A percentile compares a stretch with the other conserved stretches of the same genome.
Conservation (phyloP, 257 asterid genomes). For the Solanum lycopersicoides region DNA sequence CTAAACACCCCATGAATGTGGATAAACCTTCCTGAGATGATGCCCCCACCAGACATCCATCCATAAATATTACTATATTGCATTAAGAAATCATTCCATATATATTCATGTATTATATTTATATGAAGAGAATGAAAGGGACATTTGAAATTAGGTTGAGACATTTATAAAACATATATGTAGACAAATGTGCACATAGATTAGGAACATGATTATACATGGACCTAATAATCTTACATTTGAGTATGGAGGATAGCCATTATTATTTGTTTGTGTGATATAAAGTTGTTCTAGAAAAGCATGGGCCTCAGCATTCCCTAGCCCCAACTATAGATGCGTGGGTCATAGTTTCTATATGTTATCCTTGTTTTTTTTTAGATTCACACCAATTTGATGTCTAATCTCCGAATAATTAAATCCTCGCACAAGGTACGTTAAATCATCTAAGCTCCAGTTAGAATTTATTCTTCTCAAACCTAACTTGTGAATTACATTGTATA, state of each 20-base stretch:
- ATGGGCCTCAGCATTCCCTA: neutral
- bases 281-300: neutral
- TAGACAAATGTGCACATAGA: neutral
- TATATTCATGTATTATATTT: neutral
- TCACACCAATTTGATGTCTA: neutral
- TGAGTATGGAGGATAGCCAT: neutral
- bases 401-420: neutral
- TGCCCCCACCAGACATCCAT: neutral
- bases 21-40: neutral
- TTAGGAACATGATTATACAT: neutral
- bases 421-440: neutral
- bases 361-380: neutral
- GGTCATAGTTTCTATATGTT: neutral
- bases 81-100: neutral
- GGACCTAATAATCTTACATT: neutral
- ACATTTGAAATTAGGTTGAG: neutral
- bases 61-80: neutral
- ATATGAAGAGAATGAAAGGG: neutral
- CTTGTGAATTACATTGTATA: neutral
- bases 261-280: neutral
- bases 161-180: neutral
- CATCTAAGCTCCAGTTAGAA: accelerated
- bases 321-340: neutral
- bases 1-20: neutral
- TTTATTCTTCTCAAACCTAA: neutral